phyloP scores from a whole-genome alignment of 2,329 filamentous ascomycete genomes.

The Aspergillus sp. region DNA sequence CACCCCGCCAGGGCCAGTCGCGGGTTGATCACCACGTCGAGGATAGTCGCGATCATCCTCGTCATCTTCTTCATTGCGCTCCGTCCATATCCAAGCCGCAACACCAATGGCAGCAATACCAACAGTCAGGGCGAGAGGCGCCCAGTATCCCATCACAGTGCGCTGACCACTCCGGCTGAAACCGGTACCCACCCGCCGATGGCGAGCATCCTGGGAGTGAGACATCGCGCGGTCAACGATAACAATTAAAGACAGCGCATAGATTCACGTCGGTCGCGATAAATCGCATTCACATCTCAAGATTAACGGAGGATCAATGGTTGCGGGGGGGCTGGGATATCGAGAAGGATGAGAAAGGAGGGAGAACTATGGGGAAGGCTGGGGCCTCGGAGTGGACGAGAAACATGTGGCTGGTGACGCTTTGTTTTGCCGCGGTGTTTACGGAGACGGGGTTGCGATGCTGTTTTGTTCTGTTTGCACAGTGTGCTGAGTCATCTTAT shows the following conservation, averaged over 20 bases:
- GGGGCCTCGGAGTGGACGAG: constrained; percentile 35
- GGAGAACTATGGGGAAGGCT: constrained; percentile 23
- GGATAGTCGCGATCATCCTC: constrained; percentile 63
- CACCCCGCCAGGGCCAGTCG: constrained; percentile 24
- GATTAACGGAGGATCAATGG: constrained; percentile 17
- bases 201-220: constrained; percentile 38
- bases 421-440: constrained; percentile 26
- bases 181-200: constrained; percentile 37
- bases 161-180: constrained; percentile 44
- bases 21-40: constrained; percentile 34
- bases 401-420: constrained; percentile 44
- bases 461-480: constrained; percentile 33
- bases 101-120: constrained; percentile 83
- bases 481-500: constrained; percentile 12
- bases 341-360: constrained; percentile 18
- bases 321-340: constrained; percentile 13
- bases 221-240: constrained; percentile 38
- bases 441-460: background rate
- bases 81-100: constrained; percentile 92
- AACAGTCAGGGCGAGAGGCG: constrained; percentile 82
- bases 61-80: constrained; percentile 73
- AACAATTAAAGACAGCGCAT: constrained; percentile 29
- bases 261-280: constrained; percentile 25
- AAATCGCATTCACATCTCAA: constrained; percentile 35
- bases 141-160: constrained; percentile 68